Percentiles rank a stretch among this genome's conserved stretches.
Evolutionary conservation across 805 yeast species (phyloP).

Genomic region (Wickerhamiella parazyma): DNA sequence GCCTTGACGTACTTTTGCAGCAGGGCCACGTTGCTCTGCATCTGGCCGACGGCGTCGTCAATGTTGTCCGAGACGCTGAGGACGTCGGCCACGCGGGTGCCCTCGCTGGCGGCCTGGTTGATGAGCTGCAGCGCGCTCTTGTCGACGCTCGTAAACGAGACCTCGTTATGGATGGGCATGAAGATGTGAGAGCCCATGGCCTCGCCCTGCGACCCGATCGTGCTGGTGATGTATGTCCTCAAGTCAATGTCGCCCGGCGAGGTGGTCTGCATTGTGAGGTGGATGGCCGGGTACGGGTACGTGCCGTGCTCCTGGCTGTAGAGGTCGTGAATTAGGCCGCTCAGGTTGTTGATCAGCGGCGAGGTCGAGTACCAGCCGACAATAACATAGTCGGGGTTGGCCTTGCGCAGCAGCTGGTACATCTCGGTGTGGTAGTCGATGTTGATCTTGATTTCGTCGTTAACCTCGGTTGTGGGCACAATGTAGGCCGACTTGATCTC

Average conservation of each 20-base stretch:
- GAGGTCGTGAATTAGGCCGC: conserved; percentile 70
- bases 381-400: conserved; percentile 64
- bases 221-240: conserved; percentile 69
- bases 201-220: conserved; percentile 43
- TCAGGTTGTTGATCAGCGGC: conserved; percentile 49
- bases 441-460: conserved; percentile 63
- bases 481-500: conserved; percentile 65
- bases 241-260: conserved; percentile 35
- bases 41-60: conserved; percentile 27
- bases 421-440: conserved; percentile 61
- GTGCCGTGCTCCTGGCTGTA: conserved; percentile 61
- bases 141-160: conserved; percentile 47
- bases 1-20: conserved; percentile 26
- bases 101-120: conserved; percentile 24
- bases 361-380: conserved; percentile 70
- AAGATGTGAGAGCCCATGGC: conserved; percentile 41
- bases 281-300: conserved; percentile 63
- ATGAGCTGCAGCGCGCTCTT: conserved; percentile 24
- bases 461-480: conserved; percentile 66
- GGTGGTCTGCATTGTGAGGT: conserved; percentile 54
- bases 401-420: conserved; percentile 57
- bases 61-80: conserved; percentile 24
- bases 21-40: conserved; percentile 28
- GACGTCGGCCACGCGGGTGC: conserved; percentile 24
- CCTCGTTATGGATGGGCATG: conserved; percentile 59